These are phyloP conservation scores for Pythium monospermum DNA, from an alignment of 352 stramenopile genomes.

Conservation along the genomic window DNA sequence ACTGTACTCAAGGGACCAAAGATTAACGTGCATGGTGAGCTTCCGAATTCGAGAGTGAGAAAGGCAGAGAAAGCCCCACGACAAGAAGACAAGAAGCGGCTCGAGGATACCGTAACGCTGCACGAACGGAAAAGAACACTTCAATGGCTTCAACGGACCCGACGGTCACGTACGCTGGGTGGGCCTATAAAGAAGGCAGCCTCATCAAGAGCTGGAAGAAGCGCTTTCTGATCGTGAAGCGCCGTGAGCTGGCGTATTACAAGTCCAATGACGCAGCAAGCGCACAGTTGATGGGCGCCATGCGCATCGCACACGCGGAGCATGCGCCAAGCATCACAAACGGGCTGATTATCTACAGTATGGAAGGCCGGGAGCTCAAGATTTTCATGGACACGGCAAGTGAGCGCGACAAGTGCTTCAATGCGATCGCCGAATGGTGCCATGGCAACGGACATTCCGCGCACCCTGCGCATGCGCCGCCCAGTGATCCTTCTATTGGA, in stretches of 20 bases:
- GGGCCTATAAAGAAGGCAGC: conserved; percentile 76
- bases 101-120: too few relatives aligned
- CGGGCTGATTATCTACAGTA: conserved; percentile 55
- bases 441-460: not conserved
- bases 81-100: too few relatives aligned
- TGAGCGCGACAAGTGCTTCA: conserved; percentile 68
- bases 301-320: conserved; percentile 67
- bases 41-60: too few relatives aligned
- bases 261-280: conserved; percentile 47
- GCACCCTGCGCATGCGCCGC: not conserved
- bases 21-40: too few relatives aligned
- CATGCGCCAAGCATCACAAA: conserved; percentile 65
- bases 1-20: too few relatives aligned
- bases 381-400: conserved; percentile 73
- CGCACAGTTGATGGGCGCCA: conserved; percentile 61
- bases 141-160: too few relatives aligned
- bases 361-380: conserved; percentile 67
- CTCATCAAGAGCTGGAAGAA: conserved; percentile 84
- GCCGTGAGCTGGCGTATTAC: conserved; percentile 73
- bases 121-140: too few relatives aligned
- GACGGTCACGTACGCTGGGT: conserved; percentile 63
- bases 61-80: too few relatives aligned
- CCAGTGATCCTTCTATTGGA: too few relatives aligned
- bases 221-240: conserved; percentile 76
- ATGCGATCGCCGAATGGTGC: conserved; percentile 42